Conservation (phyloP, 768 basidiomycete species). For the Pleurotus djamor region DNA sequence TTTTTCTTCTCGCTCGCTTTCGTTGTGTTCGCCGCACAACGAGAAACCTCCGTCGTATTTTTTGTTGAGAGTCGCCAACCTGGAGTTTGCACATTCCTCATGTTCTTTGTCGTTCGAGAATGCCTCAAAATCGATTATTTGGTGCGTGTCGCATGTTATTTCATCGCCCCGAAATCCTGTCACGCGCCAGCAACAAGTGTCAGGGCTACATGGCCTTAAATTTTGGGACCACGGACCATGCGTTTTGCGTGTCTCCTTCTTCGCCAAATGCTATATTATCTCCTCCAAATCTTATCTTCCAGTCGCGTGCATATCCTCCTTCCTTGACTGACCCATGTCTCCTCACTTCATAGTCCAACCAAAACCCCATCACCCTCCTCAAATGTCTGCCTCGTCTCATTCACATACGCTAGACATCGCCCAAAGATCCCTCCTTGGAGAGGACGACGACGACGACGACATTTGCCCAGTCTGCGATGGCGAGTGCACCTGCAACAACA, state of each 20-base stretch:
- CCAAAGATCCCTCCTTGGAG: constrained; percentile 29
- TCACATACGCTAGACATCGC: constrained; percentile 59
- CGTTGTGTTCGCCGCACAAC: neutral
- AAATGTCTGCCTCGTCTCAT: constrained; percentile 64
- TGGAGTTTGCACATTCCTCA: constrained; percentile 40
- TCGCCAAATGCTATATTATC: neutral
- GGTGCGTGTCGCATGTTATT: constrained; percentile 22
- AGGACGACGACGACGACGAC: constrained; percentile 74
- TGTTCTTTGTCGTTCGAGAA: constrained; percentile 37
- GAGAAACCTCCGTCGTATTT: too few species aligned
- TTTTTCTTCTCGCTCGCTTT: neutral
- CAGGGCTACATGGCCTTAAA: constrained; percentile 3
- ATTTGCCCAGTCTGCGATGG: constrained; percentile 92
- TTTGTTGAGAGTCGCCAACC: constrained; percentile 22
- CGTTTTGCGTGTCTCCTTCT: constrained; percentile 9
- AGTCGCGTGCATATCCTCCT: neutral
- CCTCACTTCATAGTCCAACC: constrained; percentile 25
- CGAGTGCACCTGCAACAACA: constrained; percentile 76
- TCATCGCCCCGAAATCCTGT: constrained; percentile 11
- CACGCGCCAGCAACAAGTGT: constrained; percentile 14
- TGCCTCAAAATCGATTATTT: constrained; percentile 40
- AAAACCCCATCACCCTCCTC: constrained; percentile 46
- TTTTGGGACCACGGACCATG: constrained; percentile 4
- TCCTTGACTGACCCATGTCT: constrained; percentile 8
- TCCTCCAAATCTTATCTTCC: constrained; percentile 4